Base-by-base conservation (phyloP, 345 rosid species). In the Isatis tinctoria region DNA sequence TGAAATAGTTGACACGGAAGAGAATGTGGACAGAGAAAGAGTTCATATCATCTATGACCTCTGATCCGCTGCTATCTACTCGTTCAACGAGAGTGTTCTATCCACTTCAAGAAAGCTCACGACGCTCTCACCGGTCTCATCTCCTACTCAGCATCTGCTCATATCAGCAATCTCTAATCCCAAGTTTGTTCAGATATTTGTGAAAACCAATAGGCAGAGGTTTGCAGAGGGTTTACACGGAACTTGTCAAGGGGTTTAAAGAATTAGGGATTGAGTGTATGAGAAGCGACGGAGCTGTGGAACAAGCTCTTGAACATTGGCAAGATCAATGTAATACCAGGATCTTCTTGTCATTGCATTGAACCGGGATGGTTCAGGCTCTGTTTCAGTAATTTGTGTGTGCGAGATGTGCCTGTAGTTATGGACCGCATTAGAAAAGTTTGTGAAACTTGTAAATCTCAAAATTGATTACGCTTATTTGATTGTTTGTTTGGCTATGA, bases 361-460 rank as follows among this genome's bases (percentile, higher is more conserved):
- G 97, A 90, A 82, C 99, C 96, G 1, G 97, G 99, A 33, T 95
- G 96, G 97, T 95, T 91, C 76, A 30, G 87, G 52, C 82, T 91
- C 78, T 85, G 97, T 87, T 85, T 87, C 57, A 79, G 90, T 60
- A 52, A 82, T 66, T 79, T 91, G 87, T 72, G 83, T 10, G 91
- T 88, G 60, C 79, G 81, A 7, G 97, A 91, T 39, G 74, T 91
- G 57, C 85, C 85, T 41, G 79, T 86, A 59, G 92, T 87, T 53
- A 77, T 88, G 78, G 76, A 85, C 45, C 84, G 97, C 59, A 81
- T 90, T 70, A 82, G 61, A 41, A 87, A 79, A 73, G 83, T 90
- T 80, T 75, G 80, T 67, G 84, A 84, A 71, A 80, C 81, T 24
- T 85, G 93, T 87, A 87, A 87, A 86, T 82, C 87, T 48, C 83